Evolutionary conservation across 306 rosid species (phyloP).

Genomic region (Gastrolobium bilobum): DNA sequence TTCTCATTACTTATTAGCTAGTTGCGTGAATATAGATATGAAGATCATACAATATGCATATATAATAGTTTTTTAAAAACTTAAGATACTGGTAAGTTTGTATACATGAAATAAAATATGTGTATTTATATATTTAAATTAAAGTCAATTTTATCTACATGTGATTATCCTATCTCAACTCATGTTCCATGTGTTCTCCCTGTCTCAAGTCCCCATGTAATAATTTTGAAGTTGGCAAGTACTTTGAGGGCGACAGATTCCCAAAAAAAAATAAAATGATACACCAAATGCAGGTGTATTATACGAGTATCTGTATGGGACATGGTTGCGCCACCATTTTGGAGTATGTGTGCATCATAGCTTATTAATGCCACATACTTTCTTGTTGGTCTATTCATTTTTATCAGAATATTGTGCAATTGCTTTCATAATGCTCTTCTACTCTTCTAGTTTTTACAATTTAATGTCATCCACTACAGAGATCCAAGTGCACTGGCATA

Average conservation of each 20-base stretch:
- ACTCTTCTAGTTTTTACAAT: constrained; percentile 32
- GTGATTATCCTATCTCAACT: not conserved
- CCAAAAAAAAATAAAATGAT: not conserved
- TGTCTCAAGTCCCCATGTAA: constrained; percentile 14
- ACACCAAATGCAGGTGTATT: not conserved
- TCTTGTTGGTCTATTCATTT: constrained; percentile 22
- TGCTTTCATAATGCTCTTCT: constrained; percentile 10
- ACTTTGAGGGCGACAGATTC: constrained; percentile 7
- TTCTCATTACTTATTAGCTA: not conserved
- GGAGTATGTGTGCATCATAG: not conserved
- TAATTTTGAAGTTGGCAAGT: constrained; percentile 22
- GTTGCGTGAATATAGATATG: not conserved
- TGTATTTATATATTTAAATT: not conserved
- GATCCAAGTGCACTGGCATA: constrained; percentile 83
- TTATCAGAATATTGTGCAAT: constrained; percentile 25
- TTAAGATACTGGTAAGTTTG: not conserved
- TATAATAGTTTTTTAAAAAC: not conserved
- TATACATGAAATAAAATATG: not conserved
- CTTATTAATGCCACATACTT: not conserved
- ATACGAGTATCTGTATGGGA: not conserved
- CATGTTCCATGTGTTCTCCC: constrained; percentile 8
- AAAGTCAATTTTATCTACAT: not conserved
- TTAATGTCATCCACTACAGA: constrained; percentile 60
- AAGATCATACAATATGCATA: not conserved
- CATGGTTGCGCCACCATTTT: not conserved